These are phyloP conservation scores for Quercus glauca DNA, from an alignment of 306 rosid genomes.

Conservation along the genomic window DNA sequence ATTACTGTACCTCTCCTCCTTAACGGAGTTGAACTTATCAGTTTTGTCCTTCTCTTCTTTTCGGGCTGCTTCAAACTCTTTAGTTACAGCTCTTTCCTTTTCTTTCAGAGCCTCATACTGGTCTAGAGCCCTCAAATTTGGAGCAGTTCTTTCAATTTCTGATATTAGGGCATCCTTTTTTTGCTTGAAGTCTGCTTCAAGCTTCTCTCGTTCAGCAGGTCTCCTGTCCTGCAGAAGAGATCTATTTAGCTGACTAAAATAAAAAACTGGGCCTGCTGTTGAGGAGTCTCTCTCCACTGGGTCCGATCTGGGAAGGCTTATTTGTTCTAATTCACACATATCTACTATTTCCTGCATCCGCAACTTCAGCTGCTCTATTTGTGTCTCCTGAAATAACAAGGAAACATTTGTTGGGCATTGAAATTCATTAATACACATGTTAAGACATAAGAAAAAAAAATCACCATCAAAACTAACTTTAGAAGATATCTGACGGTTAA, in stretches of 20 bases:
- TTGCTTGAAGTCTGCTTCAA: slow-evolving; percentile 75
- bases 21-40: slow-evolving; percentile 65
- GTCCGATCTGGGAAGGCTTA: slow-evolving; percentile 74
- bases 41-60: slow-evolving; percentile 80
- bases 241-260: slow-evolving; percentile 71
- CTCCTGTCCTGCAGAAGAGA: slow-evolving; percentile 59
- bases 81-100: slow-evolving; percentile 74
- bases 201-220: slow-evolving; percentile 63
- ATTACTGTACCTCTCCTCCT: slow-evolving; percentile 67
- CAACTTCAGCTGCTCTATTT: slow-evolving; percentile 62
- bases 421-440: slow-evolving; percentile 20
- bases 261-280: slow-evolving; percentile 58
- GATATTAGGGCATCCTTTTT: slow-evolving; percentile 65
- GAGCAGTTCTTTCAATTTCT: slow-evolving; percentile 94
- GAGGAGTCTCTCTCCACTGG: slow-evolving; percentile 79
- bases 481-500: slow-evolving; percentile 78
- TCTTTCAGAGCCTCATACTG: slow-evolving; percentile 87
- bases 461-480: slow-evolving; percentile 52
- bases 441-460: neutral
- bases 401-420: slow-evolving; percentile 17
- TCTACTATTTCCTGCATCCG: slow-evolving; percentile 86
- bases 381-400: slow-evolving; percentile 62
- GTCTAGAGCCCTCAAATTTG: slow-evolving; percentile 94
- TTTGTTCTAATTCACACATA: slow-evolving; percentile 80
- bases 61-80: slow-evolving; percentile 89